Percentiles rank a stretch among this genome's conserved stretches.
These are phyloP conservation scores for Cryptosporidium viatorum DNA, from an alignment of 169 alveolate genomes.

Conservation along the genomic window DNA sequence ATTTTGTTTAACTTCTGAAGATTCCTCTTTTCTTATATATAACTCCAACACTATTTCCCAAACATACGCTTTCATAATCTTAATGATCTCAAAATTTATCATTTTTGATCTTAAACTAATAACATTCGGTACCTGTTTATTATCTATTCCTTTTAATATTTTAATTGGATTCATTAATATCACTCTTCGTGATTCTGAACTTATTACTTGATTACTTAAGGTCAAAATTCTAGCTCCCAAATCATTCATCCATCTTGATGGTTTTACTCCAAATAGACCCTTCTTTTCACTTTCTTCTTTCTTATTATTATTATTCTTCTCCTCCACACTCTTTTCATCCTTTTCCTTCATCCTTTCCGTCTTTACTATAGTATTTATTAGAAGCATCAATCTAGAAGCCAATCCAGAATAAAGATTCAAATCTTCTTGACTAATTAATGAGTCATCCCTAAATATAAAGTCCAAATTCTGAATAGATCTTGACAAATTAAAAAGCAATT, in stretches of 20 bases:
- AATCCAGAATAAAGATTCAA: not conserved
- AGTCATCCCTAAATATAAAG: not conserved
- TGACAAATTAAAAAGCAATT: not conserved
- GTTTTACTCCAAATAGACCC: not conserved
- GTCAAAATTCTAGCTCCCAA: not conserved
- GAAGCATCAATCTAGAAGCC: conserved; percentile 15
- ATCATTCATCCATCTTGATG: not conserved
- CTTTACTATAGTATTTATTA: not conserved
- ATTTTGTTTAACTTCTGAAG: not conserved
- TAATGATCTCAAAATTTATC: conserved; percentile 1
- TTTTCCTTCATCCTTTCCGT: not conserved
- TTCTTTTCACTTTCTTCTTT: not conserved
- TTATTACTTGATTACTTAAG: not conserved
- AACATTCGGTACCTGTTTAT: not conserved
- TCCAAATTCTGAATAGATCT: not conserved
- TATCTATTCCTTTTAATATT: not conserved
- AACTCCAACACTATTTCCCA: not conserved
- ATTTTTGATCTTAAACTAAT: not conserved
- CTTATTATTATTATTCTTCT: not conserved
- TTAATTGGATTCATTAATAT: not conserved
- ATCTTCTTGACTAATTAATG: not conserved
- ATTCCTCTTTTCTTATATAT: conserved; percentile 1
- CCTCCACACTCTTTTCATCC: not conserved
- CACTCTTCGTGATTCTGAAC: not conserved
- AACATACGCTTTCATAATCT: not conserved